phyloP scores from a whole-genome alignment of 179 eudicot genomes.

The Corrigiola litoralis region DNA sequence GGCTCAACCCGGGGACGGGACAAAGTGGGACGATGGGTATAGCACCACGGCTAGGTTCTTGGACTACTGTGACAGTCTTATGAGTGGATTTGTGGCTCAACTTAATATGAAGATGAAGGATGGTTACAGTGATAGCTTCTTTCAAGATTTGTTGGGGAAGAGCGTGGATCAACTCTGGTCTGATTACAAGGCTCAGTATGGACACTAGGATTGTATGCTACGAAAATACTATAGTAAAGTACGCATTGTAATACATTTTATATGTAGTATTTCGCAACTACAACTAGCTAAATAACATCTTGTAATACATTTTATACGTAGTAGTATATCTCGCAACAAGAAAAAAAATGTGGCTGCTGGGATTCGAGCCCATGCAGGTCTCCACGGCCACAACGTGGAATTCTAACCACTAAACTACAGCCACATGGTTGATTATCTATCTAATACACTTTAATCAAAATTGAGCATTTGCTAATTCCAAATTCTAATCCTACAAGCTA shows the following conservation, averaged over 20 bases:
- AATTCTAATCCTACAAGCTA: too few species aligned
- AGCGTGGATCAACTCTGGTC: slow-evolving; percentile 20
- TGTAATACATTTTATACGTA: too few species aligned
- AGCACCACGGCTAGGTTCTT: slow-evolving; percentile 24
- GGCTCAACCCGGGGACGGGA: slow-evolving; percentile 20
- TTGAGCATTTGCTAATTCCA: too few species aligned
- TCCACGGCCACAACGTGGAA: slow-evolving; percentile 99
- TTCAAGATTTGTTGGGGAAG: slow-evolving; percentile 25
- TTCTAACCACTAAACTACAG: slow-evolving; percentile 98
- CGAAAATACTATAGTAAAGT: too few species aligned
- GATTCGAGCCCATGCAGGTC: too few species aligned
- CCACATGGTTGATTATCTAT: too few species aligned
- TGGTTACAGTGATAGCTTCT: slow-evolving; percentile 23
- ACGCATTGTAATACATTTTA: not conserved
- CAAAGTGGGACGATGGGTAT: slow-evolving; percentile 10
- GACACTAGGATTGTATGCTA: not conserved
- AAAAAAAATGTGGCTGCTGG: too few species aligned
- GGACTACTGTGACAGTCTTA: slow-evolving; percentile 22
- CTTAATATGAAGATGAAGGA: slow-evolving; percentile 25
- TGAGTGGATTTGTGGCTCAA: slow-evolving; percentile 21
- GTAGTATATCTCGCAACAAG: too few species aligned
- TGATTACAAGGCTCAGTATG: slow-evolving; percentile 23
- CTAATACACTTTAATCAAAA: too few species aligned
- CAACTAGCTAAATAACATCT: too few species aligned
- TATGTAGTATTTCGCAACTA: not conserved